These are phyloP conservation scores for Terana coerulea DNA, from an alignment of 768 basidiomycete species.

Conservation along the genomic window DNA sequence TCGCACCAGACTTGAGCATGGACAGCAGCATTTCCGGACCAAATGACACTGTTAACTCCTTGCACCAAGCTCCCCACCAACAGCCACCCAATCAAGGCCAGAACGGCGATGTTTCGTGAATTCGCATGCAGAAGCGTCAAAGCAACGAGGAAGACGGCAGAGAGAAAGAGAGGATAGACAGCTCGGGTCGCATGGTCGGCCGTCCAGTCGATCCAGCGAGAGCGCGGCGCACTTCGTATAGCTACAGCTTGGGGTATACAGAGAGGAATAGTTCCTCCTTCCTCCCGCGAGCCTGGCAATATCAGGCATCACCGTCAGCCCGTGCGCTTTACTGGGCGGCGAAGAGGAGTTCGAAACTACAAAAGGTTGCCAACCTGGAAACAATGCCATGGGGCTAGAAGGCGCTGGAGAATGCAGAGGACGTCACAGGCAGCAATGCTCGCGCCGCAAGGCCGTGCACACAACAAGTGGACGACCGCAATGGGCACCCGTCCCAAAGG, in stretches of 20 bases:
- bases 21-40: slow-evolving; percentile 27
- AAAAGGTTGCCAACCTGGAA: slow-evolving; percentile 11
- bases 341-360: slow-evolving; percentile 7
- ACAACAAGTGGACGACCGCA: slow-evolving; percentile 10
- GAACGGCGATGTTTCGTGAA: slow-evolving; percentile 27
- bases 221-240: slow-evolving; percentile 6
- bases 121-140: slow-evolving; percentile 25
- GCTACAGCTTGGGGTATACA: slow-evolving; percentile 14
- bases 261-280: slow-evolving; percentile 2
- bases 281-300: background rate
- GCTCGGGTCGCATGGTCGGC: slow-evolving; percentile 22
- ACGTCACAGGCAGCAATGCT: slow-evolving; percentile 11
- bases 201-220: slow-evolving; percentile 17
- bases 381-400: slow-evolving; percentile 13
- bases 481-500: slow-evolving; percentile 2
- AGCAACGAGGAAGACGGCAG: slow-evolving; percentile 19
- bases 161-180: slow-evolving; percentile 27
- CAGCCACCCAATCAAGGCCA: slow-evolving; percentile 31
- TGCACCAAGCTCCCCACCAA: slow-evolving; percentile 29
- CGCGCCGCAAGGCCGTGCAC: background rate
- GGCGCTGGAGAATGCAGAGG: slow-evolving; percentile 7
- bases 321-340: slow-evolving; percentile 1
- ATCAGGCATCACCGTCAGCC: slow-evolving; percentile 3
- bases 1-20: slow-evolving; percentile 42
- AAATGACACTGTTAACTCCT: slow-evolving; percentile 33